phyloP scores from a whole-genome alignment of 2,329 filamentous ascomycete species.

The Neonectria coccinea region DNA sequence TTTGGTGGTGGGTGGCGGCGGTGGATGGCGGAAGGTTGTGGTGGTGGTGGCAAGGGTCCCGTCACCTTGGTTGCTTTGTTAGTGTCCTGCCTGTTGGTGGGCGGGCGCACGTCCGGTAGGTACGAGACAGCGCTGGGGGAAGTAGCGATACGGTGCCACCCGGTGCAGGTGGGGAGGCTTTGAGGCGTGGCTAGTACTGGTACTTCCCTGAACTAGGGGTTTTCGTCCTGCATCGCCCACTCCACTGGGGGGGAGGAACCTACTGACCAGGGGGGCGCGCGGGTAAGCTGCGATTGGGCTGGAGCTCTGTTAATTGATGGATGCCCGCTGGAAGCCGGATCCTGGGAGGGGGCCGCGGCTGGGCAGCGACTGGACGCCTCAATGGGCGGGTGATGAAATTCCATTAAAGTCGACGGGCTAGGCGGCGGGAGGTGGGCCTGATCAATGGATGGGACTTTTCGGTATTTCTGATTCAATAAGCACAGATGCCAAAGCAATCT shows the following conservation, averaged over 20 bases:
- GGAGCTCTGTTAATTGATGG: constrained; percentile 9
- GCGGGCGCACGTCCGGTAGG: constrained; percentile 21
- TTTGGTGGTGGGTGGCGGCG: constrained; percentile 24
- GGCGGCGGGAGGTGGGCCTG: constrained; percentile 17
- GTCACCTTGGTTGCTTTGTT: constrained; percentile 13
- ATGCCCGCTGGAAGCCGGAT: constrained; percentile 4
- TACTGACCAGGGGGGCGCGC: neutral
- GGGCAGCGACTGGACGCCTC: constrained; percentile 5
- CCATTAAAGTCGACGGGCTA: constrained; percentile 6
- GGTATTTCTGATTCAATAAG: constrained; percentile 1
- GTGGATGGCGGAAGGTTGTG: constrained; percentile 11
- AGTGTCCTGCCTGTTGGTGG: constrained; percentile 16
- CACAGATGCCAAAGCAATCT: constrained; percentile 15
- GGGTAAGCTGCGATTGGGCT: constrained; percentile 10
- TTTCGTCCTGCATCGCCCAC: constrained; percentile 6
- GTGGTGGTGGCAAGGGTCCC: constrained; percentile 30
- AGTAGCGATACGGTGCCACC: constrained; percentile 27
- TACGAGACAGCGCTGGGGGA: constrained; percentile 15
- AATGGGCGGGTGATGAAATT: neutral
- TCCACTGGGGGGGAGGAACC: neutral
- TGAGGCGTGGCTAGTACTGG: constrained; percentile 10
- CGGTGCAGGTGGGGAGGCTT: constrained; percentile 14
- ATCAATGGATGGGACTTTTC: constrained; percentile 8
- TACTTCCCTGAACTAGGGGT: constrained; percentile 22
- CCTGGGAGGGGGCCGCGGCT: neutral